Evolutionary conservation across 345 rosid genomes (phyloP).

Genomic region (Anacardium occidentale): DNA sequence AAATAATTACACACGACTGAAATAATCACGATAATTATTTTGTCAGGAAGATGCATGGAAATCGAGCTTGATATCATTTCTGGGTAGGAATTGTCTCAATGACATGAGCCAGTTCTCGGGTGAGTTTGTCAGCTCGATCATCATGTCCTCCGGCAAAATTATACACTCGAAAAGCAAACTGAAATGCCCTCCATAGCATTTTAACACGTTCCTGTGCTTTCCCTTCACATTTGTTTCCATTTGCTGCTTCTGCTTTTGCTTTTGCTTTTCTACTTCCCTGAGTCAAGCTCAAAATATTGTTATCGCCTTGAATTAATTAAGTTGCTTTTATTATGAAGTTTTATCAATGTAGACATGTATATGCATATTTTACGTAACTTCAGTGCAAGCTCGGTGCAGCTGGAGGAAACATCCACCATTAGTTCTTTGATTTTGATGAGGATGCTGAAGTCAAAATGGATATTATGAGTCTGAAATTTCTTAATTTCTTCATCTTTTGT

Average conservation of each 20-base stretch:
- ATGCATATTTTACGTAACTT: conserved; percentile 40
- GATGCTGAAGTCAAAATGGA: conserved; percentile 67
- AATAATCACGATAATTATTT: too few relatives aligned
- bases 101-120: conserved; percentile 75
- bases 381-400: conserved; percentile 77
- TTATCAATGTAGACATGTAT: not conserved
- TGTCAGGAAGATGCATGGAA: not conserved
- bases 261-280: conserved; percentile 73
- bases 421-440: conserved; percentile 72
- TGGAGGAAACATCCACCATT: conserved; percentile 84
- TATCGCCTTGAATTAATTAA: not conserved
- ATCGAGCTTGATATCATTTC: conserved; percentile 15
- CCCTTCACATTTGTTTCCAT: conserved; percentile 33
- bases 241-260: conserved; percentile 35
- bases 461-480: conserved; percentile 67
- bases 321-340: not conserved
- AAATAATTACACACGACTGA: too few relatives aligned
- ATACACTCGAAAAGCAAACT: conserved; percentile 79
- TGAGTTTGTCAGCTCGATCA: conserved; percentile 72
- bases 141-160: conserved; percentile 88
- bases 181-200: conserved; percentile 83
- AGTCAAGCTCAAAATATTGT: not conserved
- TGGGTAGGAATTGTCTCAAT: conserved; percentile 61
- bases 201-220: conserved; percentile 38
- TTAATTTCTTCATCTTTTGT: conserved; percentile 79